These are phyloP conservation scores for Fusarium sp. DNA, from an alignment of 2,329 filamentous ascomycete species.

Conservation along the genomic window DNA sequence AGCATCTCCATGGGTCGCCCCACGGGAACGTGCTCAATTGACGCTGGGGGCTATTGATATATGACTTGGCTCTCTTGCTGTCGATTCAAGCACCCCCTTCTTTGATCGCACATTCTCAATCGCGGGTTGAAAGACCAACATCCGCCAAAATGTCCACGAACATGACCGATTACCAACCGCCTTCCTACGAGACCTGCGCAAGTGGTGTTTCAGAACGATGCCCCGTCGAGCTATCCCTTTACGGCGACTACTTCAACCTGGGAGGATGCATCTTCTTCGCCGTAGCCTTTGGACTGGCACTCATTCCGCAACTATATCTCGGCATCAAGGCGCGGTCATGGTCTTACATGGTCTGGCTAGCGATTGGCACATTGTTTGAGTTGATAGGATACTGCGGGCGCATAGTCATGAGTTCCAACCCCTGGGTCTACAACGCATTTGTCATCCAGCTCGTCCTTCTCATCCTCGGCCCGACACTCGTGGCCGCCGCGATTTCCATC, in stretches of 20 bases:
- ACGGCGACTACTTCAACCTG: conserved; percentile 45
- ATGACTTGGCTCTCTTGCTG: background rate
- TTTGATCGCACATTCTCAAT: background rate
- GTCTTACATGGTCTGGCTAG: conserved; percentile 53
- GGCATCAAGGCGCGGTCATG: conserved; percentile 55
- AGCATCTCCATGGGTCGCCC: conserved; percentile 5
- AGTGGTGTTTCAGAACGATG: conserved; percentile 30
- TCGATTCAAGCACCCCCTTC: background rate
- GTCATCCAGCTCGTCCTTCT: conserved; percentile 59
- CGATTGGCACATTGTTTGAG: conserved; percentile 57
- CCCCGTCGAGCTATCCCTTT: conserved; percentile 45
- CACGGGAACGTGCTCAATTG: background rate
- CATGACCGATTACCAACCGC: conserved; percentile 19
- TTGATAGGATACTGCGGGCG: conserved; percentile 58
- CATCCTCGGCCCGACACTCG: conserved; percentile 57
- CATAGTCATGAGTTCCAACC: conserved; percentile 56
- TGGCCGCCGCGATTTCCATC: conserved; percentile 60
- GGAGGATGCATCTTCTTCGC: conserved; percentile 53
- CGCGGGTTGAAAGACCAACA: conserved; percentile 6
- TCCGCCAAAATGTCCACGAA: conserved; percentile 18
- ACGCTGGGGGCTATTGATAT: background rate
- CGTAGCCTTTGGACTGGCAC: conserved; percentile 52
- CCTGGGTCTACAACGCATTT: conserved; percentile 57
- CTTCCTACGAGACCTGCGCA: conserved; percentile 28
- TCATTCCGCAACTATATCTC: conserved; percentile 52